Conservation (phyloP, 1,139 yeast species). For the Debaryomycetaceae sp. region DNA sequence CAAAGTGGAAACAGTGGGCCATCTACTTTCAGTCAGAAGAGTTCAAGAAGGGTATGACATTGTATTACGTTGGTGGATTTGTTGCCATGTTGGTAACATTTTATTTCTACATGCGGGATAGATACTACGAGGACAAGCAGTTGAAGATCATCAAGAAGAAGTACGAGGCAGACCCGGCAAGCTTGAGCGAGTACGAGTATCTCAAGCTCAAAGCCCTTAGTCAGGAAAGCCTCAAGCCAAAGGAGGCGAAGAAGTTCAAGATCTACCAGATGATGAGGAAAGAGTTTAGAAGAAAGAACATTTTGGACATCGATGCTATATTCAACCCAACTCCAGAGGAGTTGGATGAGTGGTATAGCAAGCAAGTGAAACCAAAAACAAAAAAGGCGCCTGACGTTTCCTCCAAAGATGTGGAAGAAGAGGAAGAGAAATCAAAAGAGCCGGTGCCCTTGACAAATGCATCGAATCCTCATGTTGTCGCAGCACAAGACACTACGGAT, state of each 20-base stretch:
- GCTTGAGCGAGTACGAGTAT: slow-evolving; percentile 58
- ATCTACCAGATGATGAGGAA: slow-evolving; percentile 53
- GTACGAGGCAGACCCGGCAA: slow-evolving; percentile 34
- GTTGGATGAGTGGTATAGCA: slow-evolving; percentile 44
- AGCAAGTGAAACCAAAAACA: slow-evolving; percentile 27
- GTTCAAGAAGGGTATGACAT: slow-evolving; percentile 39
- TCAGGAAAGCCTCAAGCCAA: slow-evolving; percentile 49
- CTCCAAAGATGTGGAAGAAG: slow-evolving; percentile 18
- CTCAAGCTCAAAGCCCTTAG: slow-evolving; percentile 55
- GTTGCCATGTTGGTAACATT: slow-evolving; percentile 55
- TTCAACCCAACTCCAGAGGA: slow-evolving; percentile 54
- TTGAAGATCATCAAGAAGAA: slow-evolving; percentile 43
- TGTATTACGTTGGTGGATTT: slow-evolving; percentile 57
- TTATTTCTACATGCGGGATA: slow-evolving; percentile 62
- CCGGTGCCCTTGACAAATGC: slow-evolving; percentile 18
- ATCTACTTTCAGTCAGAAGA: slow-evolving; percentile 32
- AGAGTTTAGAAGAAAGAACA: slow-evolving; percentile 46
- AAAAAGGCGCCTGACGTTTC: slow-evolving; percentile 22
- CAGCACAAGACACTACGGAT: slow-evolving; percentile 77
- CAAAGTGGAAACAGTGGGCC: slow-evolving; percentile 42
- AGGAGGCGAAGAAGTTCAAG: slow-evolving; percentile 52
- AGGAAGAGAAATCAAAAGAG: slow-evolving; percentile 6
- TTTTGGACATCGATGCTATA: slow-evolving; percentile 39
- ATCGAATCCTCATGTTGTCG: slow-evolving; percentile 46
- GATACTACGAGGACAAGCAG: slow-evolving; percentile 64